Evolutionary conservation across 148 eudicot species (phyloP).

Genomic region (Cornus controversa): DNA sequence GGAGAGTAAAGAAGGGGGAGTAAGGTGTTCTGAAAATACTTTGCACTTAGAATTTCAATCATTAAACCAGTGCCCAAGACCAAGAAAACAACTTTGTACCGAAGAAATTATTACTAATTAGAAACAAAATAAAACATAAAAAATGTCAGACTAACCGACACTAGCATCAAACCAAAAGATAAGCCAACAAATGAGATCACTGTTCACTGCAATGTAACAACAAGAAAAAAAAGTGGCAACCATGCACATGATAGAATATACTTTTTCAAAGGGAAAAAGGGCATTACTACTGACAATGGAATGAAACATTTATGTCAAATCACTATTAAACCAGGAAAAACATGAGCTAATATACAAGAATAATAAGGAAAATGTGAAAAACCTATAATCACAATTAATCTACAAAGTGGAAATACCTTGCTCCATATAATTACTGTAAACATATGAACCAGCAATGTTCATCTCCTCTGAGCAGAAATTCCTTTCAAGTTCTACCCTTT

Average conservation of each 20-base stretch:
- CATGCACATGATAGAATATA: neutral
- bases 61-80: neutral
- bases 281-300: neutral
- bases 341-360: neutral
- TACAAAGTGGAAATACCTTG: constrained; percentile 46
- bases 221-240: neutral
- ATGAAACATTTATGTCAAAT: neutral
- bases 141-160: neutral
- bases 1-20: neutral
- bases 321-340: neutral
- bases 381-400: neutral
- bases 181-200: neutral
- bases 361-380: neutral
- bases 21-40: neutral
- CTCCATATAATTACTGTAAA: constrained; percentile 28
- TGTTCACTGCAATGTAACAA: neutral
- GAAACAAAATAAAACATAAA: too few species aligned
- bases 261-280: neutral
- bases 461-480: constrained; percentile 36
- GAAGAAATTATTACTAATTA: neutral
- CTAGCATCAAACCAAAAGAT: too few species aligned
- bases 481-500: constrained; percentile 36
- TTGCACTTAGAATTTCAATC: neutral
- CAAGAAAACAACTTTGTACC: neutral
- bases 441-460: constrained; percentile 28